Conservation (phyloP, 495 filamentous ascomycete genomes). For the Lepidopterella palustris region DNA sequence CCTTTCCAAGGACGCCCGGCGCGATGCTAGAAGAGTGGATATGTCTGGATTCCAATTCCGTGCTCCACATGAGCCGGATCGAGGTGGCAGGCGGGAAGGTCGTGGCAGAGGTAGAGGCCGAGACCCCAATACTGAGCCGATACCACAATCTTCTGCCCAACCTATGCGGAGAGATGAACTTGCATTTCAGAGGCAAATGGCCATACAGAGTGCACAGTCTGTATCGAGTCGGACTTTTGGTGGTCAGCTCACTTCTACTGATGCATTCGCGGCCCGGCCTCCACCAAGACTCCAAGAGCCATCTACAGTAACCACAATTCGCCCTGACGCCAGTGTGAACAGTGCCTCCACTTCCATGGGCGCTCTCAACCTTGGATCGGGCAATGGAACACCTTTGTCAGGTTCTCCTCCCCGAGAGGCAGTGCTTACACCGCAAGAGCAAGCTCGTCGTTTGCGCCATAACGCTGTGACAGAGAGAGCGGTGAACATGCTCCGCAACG, state of each 20-base stretch:
- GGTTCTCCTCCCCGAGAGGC: background rate
- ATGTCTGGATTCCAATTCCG: constrained; percentile 79
- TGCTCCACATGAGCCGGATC: constrained; percentile 57
- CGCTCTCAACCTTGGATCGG: constrained; percentile 10
- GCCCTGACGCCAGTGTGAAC: constrained; percentile 25
- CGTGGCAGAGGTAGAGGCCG: constrained; percentile 52
- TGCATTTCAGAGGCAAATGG: constrained; percentile 88
- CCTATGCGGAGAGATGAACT: constrained; percentile 80
- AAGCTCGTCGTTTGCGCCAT: constrained; percentile 69
- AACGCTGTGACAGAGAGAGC: constrained; percentile 80
- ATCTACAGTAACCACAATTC: constrained; percentile 39
- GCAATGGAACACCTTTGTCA: background rate
- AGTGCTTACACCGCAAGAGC: constrained; percentile 57
- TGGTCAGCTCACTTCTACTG: constrained; percentile 60
- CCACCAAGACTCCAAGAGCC: constrained; percentile 30
- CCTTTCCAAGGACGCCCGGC: constrained; percentile 72
- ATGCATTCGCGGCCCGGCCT: constrained; percentile 44
- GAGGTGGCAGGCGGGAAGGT: constrained; percentile 50
- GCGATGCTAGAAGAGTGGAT: constrained; percentile 82
- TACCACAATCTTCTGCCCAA: constrained; percentile 73
- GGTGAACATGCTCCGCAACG: constrained; percentile 66
- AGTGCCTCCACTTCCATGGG: constrained; percentile 7
- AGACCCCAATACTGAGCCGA: constrained; percentile 70
- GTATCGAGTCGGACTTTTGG: constrained; percentile 73
- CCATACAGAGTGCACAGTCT: constrained; percentile 79